Conservation (phyloP, 202 grass and related monocot genomes). For the Cymbopogon flexuosus region DNA sequence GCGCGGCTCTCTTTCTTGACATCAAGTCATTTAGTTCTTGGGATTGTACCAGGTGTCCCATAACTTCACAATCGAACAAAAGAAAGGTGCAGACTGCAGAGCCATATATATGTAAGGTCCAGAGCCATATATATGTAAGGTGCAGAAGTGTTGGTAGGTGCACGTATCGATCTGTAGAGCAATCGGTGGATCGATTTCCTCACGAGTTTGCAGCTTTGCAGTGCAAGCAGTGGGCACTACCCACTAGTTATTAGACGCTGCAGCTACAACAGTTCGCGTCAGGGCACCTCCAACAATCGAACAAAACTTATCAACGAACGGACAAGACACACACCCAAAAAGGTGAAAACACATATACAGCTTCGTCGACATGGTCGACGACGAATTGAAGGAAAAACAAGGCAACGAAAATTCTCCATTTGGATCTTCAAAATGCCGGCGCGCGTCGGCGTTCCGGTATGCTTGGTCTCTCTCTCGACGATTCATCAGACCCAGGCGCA, state of each 20-base stretch:
- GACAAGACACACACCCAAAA: background rate
- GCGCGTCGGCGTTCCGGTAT: background rate
- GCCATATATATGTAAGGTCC: too few species aligned
- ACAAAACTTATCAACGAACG: background rate
- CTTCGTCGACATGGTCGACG: background rate
- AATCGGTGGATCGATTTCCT: background rate
- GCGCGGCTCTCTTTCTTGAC: slow-evolving; percentile 21
- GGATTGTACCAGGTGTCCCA: too few species aligned
- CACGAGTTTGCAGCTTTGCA: too few species aligned
- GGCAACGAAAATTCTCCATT: background rate
- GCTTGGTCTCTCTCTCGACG: background rate
- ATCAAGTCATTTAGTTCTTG: too few species aligned
- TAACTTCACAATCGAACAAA: too few species aligned
- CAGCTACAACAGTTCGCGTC: background rate
- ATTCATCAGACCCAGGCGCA: slow-evolving; percentile 15
- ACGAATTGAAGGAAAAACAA: background rate
- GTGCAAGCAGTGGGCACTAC: background rate
- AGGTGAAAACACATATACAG: background rate
- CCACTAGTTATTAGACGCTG: background rate
- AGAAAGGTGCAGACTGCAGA: too few species aligned
- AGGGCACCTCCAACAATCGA: background rate
- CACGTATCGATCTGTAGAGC: background rate
- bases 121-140: too few species aligned
- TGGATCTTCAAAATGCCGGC: background rate
- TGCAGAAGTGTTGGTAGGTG: too few species aligned